Base-by-base conservation (phyloP, 2,329 filamentous ascomycete species). In the Alternaria ethzedia region DNA sequence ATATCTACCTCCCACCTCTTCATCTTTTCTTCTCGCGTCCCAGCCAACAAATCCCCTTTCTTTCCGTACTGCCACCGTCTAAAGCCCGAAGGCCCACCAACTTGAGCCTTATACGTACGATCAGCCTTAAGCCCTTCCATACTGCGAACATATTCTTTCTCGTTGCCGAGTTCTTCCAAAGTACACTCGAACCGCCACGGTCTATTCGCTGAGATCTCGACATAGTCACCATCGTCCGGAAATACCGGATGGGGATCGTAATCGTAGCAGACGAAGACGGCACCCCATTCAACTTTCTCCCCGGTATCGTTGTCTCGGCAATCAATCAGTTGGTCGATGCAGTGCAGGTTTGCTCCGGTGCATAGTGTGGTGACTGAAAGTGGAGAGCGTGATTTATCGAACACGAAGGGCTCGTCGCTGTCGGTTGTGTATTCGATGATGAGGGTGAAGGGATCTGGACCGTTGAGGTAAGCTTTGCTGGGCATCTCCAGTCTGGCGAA, bases 231-330 rank as follows among this genome's bases (percentile, higher is more conserved):
- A 17, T 41, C 36, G 1, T 41, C 9, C 5, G 36, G 36, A 4
- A 41, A 41, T 0, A 0, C 0, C 2, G 36, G 36, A 6, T 41
- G 36, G 0, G 36, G 36, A 6, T 41, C 36, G 1, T 2, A 1
- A 5, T 41, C 32, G 0, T 2, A 41, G 5, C 36, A 41, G 15
- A 17, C n/a, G 8, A 41, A 41, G 5, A 17, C 15, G n/a, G 36
- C n/a, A 3, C n/a, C n/a, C n/a, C 36, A 41, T 6, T 17, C 15
- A 6, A 41, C 36, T 9, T 41, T 17, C 36, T 41, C 36, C 2
- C 36, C n/a, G 9, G 8, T 41, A 0, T 2, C 36, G 11, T 41
- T 17, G 0, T 41, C n/a, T 0, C 0, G 36, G 1, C 36, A 41
- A 3, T 17, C n/a, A 0, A 41, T 41, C 0, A 41, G 5, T 17